Evolutionary conservation across 331 rosid genomes (phyloP), one percentile per base, ranked within the genome.

Genomic region (Rhamnella rubrinervis): DNA sequence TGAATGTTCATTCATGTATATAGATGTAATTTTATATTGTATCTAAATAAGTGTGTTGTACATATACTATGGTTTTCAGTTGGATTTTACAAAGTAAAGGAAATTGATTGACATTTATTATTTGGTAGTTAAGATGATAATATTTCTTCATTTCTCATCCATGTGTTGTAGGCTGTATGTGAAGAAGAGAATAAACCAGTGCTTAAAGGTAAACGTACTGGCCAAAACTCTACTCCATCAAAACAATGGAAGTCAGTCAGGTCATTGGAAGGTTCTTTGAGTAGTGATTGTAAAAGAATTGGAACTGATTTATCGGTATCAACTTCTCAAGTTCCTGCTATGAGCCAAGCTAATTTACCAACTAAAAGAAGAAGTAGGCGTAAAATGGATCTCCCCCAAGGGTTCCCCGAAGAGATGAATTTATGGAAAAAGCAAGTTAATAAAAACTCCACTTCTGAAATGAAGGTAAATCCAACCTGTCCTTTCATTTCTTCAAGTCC

Each of bases 281-380:
- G 71, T 75, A 62, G 63, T 44, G 87, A 80, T 77, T 72, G 55
- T 64, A 84, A 67, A 65, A 76, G 75, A 58, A 41, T 18, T 13
- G 76, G 70, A 58, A 73, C 65, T 49, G 86, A 79, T 78, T 55
- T 74, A 65, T 37, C 51, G 1, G 71, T 51, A 64, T 71, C 80
- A 67, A 78, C 77, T 28, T 68, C 75, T 21, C 86, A 85, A 85
- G 71, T 55, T 79, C 76, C 80, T 75, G 78, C 66, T 60, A 59
- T 66, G 39, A 76, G 63, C 65, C 82, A 79, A 61, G 80, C 61
- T 67, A 73, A 74, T 75, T 80, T 87, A 57, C 77, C 86, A 58
- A 65, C 65, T 26, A 88, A 81, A 78, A 85, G 47, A 72, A 75
- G 73, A 78, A 87, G 87, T 65, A 89, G 81, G 57, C 84, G 89